These are phyloP conservation scores for Akanthomyces uredinophilus DNA, from an alignment of 2,329 filamentous ascomycete species.

Conservation along the genomic window DNA sequence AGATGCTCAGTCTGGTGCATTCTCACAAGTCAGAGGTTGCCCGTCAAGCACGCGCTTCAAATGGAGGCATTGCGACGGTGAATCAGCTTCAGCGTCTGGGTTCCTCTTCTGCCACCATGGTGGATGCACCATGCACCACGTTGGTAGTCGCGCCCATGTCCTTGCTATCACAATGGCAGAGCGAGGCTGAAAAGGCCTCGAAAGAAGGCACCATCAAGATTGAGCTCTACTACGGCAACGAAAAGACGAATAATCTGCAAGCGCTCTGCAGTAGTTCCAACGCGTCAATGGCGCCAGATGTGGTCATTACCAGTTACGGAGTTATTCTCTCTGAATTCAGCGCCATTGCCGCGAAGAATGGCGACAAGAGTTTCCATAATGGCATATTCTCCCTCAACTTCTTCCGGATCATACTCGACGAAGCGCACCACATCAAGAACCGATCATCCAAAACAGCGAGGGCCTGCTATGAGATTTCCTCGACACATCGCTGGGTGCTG, in stretches of 20 bases:
- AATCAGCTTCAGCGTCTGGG: constrained; percentile 60
- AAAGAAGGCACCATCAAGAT: constrained; percentile 75
- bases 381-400: constrained; percentile 91
- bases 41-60: constrained; percentile 30
- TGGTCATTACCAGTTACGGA: constrained; percentile 94
- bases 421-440: constrained; percentile 90
- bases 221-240: constrained; percentile 86
- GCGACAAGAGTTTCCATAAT: constrained; percentile 59
- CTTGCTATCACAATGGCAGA: constrained; percentile 93
- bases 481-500: constrained; percentile 83
- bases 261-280: constrained; percentile 73
- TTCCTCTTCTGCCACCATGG: constrained; percentile 50
- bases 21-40: constrained; percentile 63
- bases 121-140: constrained; percentile 79
- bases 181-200: constrained; percentile 87
- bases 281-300: constrained; percentile 69
- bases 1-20: constrained; percentile 93
- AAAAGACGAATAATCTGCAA: constrained; percentile 75
- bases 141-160: constrained; percentile 97
- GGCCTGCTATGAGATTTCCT: constrained; percentile 85
- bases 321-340: constrained; percentile 81
- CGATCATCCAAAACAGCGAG: constrained; percentile 87
- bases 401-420: constrained; percentile 91
- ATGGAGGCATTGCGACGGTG: constrained; percentile 37
- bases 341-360: constrained; percentile 61